Evolutionary conservation across 2,329 filamentous ascomycete species (phyloP).

Genomic region (Calonectria leucothoes): DNA sequence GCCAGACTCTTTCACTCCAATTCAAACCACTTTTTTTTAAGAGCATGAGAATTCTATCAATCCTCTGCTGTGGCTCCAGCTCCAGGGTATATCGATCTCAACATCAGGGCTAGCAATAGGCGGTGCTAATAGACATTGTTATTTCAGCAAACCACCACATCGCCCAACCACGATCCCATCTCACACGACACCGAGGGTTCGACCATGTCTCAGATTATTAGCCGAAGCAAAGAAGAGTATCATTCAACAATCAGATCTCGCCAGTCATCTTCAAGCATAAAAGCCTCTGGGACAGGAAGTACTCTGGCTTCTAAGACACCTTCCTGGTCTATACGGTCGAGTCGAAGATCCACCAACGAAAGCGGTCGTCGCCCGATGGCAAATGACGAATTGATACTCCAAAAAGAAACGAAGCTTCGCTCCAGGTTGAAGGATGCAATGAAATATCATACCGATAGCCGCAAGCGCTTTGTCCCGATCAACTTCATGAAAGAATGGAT

Average conservation of each 20-base stretch:
- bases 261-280: neutral
- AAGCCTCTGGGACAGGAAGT: too few relatives aligned
- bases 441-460: neutral
- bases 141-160: neutral
- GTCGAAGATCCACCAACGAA: neutral
- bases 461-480: neutral
- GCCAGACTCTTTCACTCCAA: neutral
- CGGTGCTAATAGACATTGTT: neutral
- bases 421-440: neutral
- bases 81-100: neutral
- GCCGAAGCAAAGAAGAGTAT: neutral
- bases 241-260: neutral
- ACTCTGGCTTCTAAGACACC: neutral
- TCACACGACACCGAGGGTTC: neutral
- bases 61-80: neutral
- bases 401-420: neutral
- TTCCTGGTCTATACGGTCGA: neutral
- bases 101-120: accelerated
- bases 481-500: neutral
- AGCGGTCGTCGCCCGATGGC: neutral
- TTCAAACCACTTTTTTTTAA: neutral
- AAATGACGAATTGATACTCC: neutral
- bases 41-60: neutral
- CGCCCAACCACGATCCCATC: neutral
- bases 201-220: neutral